A percentile compares a stretch with the other conserved stretches of the same genome.
Conservation (phyloP, 2,329 filamentous ascomycete genomes). For the Ophiostoma sp. region DNA sequence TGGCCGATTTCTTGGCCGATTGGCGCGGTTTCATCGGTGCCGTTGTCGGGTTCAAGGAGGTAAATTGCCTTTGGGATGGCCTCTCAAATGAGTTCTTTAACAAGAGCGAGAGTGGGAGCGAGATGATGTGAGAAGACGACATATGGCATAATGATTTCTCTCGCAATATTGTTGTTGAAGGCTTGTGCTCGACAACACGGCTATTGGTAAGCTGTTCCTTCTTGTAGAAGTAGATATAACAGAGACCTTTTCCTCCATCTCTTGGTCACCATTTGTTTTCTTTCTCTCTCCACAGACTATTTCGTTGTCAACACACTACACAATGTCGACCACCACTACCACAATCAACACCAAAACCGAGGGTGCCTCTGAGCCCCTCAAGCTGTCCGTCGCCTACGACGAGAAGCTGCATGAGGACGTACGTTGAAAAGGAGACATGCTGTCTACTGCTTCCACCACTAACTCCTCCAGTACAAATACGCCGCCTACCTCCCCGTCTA, state of each 20-base stretch:
- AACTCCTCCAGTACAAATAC: constrained; percentile 36
- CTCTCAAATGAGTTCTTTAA: neutral
- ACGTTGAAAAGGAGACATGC: neutral
- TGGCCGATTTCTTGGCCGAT: constrained; percentile 5
- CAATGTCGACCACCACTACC: constrained; percentile 24
- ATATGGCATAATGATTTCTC: constrained; percentile 20
- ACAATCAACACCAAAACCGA: constrained; percentile 24
- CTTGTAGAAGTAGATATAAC: neutral
- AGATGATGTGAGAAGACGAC: constrained; percentile 23
- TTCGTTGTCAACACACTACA: neutral
- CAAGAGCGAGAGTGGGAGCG: neutral
- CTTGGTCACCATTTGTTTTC: neutral
- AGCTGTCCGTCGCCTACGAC: constrained; percentile 32
- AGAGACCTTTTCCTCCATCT: no score
- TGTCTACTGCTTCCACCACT: neutral
- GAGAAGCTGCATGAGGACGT: constrained; percentile 33
- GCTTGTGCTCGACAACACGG: neutral
- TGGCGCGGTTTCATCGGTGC: constrained; percentile 1
- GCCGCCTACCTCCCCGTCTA: constrained; percentile 39
- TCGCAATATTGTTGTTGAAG: neutral
- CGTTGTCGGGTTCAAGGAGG: constrained; percentile 18
- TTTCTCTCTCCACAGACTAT: neutral
- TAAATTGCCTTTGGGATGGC: neutral
- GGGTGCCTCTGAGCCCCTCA: constrained; percentile 24
- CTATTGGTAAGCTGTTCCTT: neutral